Base-by-base conservation (phyloP, 306 rosid genomes). In the Betula pendula region DNA sequence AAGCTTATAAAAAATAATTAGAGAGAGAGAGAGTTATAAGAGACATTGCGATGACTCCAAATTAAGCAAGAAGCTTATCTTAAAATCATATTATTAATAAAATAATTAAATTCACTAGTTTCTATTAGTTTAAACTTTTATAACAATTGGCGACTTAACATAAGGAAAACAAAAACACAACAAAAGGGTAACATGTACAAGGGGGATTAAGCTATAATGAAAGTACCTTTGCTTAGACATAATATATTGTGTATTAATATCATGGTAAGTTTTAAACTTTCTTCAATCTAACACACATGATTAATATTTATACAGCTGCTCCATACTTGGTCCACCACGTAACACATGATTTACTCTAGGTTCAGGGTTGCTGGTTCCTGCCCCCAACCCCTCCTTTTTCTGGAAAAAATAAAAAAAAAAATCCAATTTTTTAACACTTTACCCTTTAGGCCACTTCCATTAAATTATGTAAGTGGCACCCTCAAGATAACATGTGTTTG, bases 11-110 rank as follows among this genome's bases (percentile, higher is more conserved):
- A 59, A 51, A 76, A 25, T 66, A 29, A 77, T 75, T 69, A 38
- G 71, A 48, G 20, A 60, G 71, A 48, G 27, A 60, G 62, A 77
- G 20, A 20, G 68, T 33, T 44, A 47, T 33, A 70, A 43, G 25
- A 75, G 81, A 31, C 25, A 75, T 52, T 60, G 38, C 78, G 60
- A 82, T 51, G 76, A 83, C 73, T 52, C 68, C 49, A 79, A 63
- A 72, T 75, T 19, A 66, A 80, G 44, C 27, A 45, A 56, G 74
- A 20, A 55, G 74, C 35, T 22, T 24, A 76, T 52, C 38, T 48
- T 71, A 58, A 22, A 31, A 44, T 17, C 44, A 59, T 27, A 56
- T 35, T 44, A 44, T 44, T 44, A 44, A 44, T 1, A 4, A 6
- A 29, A 29, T 44, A 44, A 44, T 35, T 35, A 35, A 35, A 35